A percentile compares a stretch with the other conserved stretches of the same genome.
phyloP scores from a whole-genome alignment of 2,329 filamentous ascomycete genomes.

The Colletotrichum tropicale region DNA sequence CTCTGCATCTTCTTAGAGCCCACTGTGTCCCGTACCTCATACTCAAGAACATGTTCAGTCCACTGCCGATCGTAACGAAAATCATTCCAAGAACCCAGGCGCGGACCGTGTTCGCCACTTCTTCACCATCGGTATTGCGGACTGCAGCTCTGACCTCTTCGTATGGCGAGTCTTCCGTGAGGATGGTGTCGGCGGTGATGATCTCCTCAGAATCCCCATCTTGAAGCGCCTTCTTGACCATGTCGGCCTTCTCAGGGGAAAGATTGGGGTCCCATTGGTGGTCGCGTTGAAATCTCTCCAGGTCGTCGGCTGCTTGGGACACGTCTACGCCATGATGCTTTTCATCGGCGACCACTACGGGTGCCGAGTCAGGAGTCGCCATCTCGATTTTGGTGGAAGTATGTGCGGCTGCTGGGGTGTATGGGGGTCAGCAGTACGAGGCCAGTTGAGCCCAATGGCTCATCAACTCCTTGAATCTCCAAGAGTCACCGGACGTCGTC shows the following conservation, averaged over 20 bases:
- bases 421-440: not conserved
- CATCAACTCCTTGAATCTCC: not conserved
- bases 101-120: slow-evolving; percentile 39
- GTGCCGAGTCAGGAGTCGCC: not conserved
- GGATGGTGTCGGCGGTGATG: slow-evolving; percentile 31
- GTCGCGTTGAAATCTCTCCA: slow-evolving; percentile 32
- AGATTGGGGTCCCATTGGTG: slow-evolving; percentile 40
- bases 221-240: slow-evolving; percentile 31
- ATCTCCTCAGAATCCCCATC: slow-evolving; percentile 35
- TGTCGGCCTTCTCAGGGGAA: slow-evolving; percentile 34
- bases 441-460: not conserved
- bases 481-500: not conserved
- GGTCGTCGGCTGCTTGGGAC: slow-evolving; percentile 14
- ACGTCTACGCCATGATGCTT: not conserved
- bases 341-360: not conserved
- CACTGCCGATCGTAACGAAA: slow-evolving; percentile 49
- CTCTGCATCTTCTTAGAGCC: too few species aligned
- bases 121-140: slow-evolving; percentile 13
- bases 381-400: not conserved
- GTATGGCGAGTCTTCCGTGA: slow-evolving; percentile 42
- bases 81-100: slow-evolving; percentile 48
- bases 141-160: slow-evolving; percentile 28
- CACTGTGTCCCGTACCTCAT: not conserved
- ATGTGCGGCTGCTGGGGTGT: not conserved
- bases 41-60: slow-evolving; percentile 12